phyloP scores from a whole-genome alignment of 2,329 filamentous ascomycete genomes.

The Talaromyces sp. region DNA sequence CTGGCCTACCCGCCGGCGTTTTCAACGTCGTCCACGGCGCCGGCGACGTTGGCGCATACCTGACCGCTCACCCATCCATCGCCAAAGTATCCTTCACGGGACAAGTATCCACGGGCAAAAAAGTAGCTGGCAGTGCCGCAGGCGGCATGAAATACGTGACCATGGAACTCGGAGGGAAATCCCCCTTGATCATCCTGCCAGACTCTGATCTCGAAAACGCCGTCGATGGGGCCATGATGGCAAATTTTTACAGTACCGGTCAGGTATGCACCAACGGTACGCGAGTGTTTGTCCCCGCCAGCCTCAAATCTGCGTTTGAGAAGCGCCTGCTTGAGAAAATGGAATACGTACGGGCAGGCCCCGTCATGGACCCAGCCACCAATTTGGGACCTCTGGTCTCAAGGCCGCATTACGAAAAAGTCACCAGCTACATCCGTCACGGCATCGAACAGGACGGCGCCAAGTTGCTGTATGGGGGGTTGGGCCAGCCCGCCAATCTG shows the following conservation, averaged over 20 bases:
- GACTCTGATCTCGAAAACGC: slow-evolving; percentile 74
- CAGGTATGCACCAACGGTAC: slow-evolving; percentile 94
- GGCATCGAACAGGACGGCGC: slow-evolving; percentile 70
- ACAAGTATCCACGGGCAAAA: slow-evolving; percentile 76
- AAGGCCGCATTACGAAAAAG: slow-evolving; percentile 68
- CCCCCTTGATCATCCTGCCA: slow-evolving; percentile 71
- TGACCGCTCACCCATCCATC: slow-evolving; percentile 67
- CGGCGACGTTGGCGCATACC: slow-evolving; percentile 69
- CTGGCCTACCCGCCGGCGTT: slow-evolving; percentile 73
- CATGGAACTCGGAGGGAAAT: slow-evolving; percentile 88
- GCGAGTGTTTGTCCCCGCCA: slow-evolving; percentile 70
- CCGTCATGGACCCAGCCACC: slow-evolving; percentile 64
- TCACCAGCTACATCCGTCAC: slow-evolving; percentile 68
- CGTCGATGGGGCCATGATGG: slow-evolving; percentile 88
- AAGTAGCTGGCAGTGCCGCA: slow-evolving; percentile 71
- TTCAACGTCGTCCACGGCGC: slow-evolving; percentile 84
- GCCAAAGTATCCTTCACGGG: slow-evolving; percentile 89
- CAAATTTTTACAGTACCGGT: slow-evolving; percentile 86
- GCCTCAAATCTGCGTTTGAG: slow-evolving; percentile 65
- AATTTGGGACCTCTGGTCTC: slow-evolving; percentile 85
- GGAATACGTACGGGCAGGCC: slow-evolving; percentile 62
- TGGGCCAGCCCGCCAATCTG: slow-evolving; percentile 50
- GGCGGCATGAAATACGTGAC: slow-evolving; percentile 84
- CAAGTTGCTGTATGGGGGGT: slow-evolving; percentile 67
- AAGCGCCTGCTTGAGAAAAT: slow-evolving; percentile 65